Evolutionary conservation across 768 basidiomycete species (phyloP), one percentile per base, ranked within the genome.

Genomic region (Leccinum obscurum): DNA sequence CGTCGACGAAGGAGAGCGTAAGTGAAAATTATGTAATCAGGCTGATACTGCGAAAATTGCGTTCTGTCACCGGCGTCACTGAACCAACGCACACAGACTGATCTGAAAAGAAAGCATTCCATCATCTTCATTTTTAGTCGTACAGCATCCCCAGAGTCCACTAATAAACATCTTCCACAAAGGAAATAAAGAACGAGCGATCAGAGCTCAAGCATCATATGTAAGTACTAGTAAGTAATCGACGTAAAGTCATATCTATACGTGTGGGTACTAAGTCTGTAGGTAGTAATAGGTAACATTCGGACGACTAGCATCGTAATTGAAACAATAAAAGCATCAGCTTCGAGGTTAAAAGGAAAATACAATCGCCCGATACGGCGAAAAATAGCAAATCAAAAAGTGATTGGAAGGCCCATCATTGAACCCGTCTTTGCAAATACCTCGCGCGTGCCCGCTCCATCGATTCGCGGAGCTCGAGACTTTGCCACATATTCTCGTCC

Each of bases 401-500:
- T 3, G 35, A 0, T 39, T 20, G 7, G 6, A 41, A 22, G 54
- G 20, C 30, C 30, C 20, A 22, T 70, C 37, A 70, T 58, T 62
- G 54, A 56, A 44, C 53, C 26, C 58, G 59, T 52, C 60, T 70
- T 56, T 70, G 65, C 54, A 65, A 22, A 35, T 66, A 66, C 32
- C 54, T 62, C 6, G 81, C 82, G 32, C 90, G 77, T 9, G 90
- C 67, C 64, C 50, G 70, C 70, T 39, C 70, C 90, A 92, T 92
- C 34, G 80, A 82, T 74, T 88, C 86, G 58, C 82, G 79, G 41
- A 92, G 68, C 76, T 88, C 86, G 1, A 84, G 80, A 68, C 87
- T 90, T 70, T 83, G 77, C 81, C 84, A 88, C 9, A 76, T 62
- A 32, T 65, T 66, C 50, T 79, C 76, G 54, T 85, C 84, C 64